These are phyloP conservation scores for Mangifera indica DNA, from an alignment of 345 rosid genomes.

Conservation along the genomic window DNA sequence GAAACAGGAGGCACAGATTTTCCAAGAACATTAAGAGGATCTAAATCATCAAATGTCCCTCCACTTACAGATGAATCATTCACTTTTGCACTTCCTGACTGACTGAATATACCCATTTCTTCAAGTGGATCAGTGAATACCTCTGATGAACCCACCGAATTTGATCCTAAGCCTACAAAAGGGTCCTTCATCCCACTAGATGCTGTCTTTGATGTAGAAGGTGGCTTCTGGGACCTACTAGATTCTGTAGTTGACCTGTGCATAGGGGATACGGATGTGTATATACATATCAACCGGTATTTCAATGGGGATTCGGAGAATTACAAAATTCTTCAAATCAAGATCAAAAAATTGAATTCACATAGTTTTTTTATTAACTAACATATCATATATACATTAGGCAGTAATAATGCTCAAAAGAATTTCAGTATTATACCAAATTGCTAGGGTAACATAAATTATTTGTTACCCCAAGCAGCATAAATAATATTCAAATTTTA, in stretches of 20 bases:
- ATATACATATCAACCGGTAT: neutral
- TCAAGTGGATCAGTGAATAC: slow-evolving; percentile 46
- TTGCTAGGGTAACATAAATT: no score
- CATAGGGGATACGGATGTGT: slow-evolving; percentile 4
- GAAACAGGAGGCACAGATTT: slow-evolving; percentile 48
- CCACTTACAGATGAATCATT: slow-evolving; percentile 38
- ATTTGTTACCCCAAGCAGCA: neutral
- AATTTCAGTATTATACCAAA: neutral
- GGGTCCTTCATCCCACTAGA: slow-evolving; percentile 54
- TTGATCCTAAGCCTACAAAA: slow-evolving; percentile 55
- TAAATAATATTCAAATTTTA: neutral
- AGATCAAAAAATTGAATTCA: no score
- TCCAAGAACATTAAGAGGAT: slow-evolving; percentile 61
- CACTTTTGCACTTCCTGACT: slow-evolving; percentile 39
- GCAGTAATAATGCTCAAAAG: neutral
- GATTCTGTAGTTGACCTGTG: slow-evolving; percentile 56
- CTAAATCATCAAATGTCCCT: slow-evolving; percentile 61
- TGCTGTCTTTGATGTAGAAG: slow-evolving; percentile 37
- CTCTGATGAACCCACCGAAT: slow-evolving; percentile 40
- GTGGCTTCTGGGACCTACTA: slow-evolving; percentile 37
- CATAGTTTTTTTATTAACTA: neutral
- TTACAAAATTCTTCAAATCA: no score
- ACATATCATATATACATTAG: neutral
- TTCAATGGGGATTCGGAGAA: no score
- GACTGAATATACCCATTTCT: slow-evolving; percentile 43